These are phyloP conservation scores for Ustilago sp. DNA, from an alignment of 1,284 basidiomycete species.

Conservation along the genomic window DNA sequence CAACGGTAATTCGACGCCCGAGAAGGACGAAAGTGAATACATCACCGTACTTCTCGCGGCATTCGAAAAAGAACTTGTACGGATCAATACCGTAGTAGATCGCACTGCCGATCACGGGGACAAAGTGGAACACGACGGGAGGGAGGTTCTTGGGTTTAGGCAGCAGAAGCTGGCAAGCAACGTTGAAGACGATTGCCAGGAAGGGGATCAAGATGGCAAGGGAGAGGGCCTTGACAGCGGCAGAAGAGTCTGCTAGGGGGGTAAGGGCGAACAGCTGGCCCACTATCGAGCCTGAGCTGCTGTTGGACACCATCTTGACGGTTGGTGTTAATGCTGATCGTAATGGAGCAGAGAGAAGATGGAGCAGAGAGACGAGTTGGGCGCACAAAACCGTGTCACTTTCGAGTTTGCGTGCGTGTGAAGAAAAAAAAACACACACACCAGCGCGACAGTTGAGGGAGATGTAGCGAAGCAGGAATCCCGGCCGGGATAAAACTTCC, in stretches of 20 bases:
- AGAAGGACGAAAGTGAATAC: conserved; percentile 86
- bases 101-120: conserved; percentile 82
- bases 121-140: conserved; percentile 81
- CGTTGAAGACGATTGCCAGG: conserved; percentile 74
- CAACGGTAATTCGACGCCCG: conserved; percentile 89
- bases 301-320: neutral
- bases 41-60: conserved; percentile 80
- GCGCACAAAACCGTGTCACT: neutral
- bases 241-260: conserved; percentile 29
- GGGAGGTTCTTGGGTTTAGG: conserved; percentile 71
- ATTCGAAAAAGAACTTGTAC: conserved; percentile 79
- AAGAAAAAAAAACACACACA: neutral
- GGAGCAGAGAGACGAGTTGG: neutral
- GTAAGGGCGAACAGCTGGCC: conserved; percentile 39
- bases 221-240: conserved; percentile 20
- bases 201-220: conserved; percentile 32
- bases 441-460: neutral
- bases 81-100: conserved; percentile 82
- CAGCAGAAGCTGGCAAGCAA: conserved; percentile 71
- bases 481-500: too few species aligned
- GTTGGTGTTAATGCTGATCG: neutral
- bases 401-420: neutral
- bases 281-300: conserved; percentile 19
- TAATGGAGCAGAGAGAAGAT: neutral
- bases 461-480: too few species aligned